Base-by-base conservation (phyloP, 768 basidiomycete genomes). In the Panus rudis region DNA sequence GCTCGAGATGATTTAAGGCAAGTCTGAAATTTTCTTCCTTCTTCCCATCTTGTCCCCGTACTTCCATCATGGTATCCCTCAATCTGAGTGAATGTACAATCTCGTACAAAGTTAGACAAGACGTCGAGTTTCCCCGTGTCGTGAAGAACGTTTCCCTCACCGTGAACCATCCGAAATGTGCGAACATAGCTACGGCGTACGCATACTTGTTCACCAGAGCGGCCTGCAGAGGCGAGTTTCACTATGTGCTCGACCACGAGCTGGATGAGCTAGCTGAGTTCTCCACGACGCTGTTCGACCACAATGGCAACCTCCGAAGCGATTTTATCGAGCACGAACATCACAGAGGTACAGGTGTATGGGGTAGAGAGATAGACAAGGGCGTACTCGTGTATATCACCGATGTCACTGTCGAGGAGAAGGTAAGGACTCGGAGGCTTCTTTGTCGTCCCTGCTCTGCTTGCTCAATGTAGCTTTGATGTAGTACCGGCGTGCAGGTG, bases 331-430 rank as follows among this genome's bases (percentile, higher is more conserved):
- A 62, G 14, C 47, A 57, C n/a, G 52, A 55, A 10, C 33, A 52
- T 25, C 58, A 59, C 39, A 60, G 55, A 32, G 64, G 65, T 4
- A 57, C 59, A 0, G 60, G 63, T 5, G 59, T 55, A 23, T 65
- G 62, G 64, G 61, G 60, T 11, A 37, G 38, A 3, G 60, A 65
- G 39, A 33, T 64, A 41, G 49, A 63, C 42, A 4, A 41, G 3
- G 63, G 62, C 12, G 35, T 43, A 21, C 39, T 64, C 30, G 20
- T 65, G 12, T 63, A 63, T 43, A 34, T 67, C 17, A 31, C 54
- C 10, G 42, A 55, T 25, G 44, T 63, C 14, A 21, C 34, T 2
- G 61, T 65, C 2, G 39, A 52, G 3, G 39, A 47, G 6, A 8
- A 53, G 43, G 62, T 63, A 11, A 26, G 22, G 7, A 22, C 20